Evolutionary conservation across 495 filamentous ascomycete species (phyloP).

Genomic region (Collariella sp.): DNA sequence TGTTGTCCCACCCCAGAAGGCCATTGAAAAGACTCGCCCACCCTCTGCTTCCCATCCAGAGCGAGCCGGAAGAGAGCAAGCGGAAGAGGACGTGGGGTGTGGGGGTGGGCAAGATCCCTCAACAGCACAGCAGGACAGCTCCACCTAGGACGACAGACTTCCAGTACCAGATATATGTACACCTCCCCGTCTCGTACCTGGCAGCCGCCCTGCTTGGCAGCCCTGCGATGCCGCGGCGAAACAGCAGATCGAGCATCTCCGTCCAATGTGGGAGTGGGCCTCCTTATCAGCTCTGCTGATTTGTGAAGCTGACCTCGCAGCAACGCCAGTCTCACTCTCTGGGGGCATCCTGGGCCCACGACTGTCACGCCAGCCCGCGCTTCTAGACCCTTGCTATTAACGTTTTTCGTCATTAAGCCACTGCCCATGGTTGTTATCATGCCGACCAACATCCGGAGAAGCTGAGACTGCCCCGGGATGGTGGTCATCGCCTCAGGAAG

Average conservation of each 20-base stretch:
- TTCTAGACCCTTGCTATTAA: not conserved
- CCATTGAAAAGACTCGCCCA: too few relatives aligned
- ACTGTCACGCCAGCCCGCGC: not conserved
- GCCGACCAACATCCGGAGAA: constrained; percentile 6
- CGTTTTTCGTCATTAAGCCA: not conserved
- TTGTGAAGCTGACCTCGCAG: constrained; percentile 2
- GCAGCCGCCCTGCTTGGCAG: not conserved
- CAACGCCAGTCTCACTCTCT: not conserved
- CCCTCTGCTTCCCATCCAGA: too few relatives aligned
- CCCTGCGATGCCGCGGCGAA: not conserved
- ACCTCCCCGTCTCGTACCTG: not conserved
- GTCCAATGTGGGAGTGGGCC: constrained; percentile 14
- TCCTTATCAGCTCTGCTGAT: constrained; percentile 24
- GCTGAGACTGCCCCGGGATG: not conserved
- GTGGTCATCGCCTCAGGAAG: not conserved
- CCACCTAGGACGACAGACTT: too few relatives aligned
- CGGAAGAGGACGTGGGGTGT: not conserved
- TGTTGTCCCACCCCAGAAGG: not conserved
- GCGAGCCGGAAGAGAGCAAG: too few relatives aligned
- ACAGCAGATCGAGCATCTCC: constrained; percentile 22
- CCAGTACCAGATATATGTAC: not conserved
- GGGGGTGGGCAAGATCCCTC: not conserved
- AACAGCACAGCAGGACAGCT: too few relatives aligned
- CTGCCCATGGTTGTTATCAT: constrained; percentile 1
- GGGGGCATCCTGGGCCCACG: not conserved